Evolutionary conservation across 176 grass and related monocot species (phyloP), one percentile per base, ranked within the genome.

Genomic region (Oryza meyeriana): DNA sequence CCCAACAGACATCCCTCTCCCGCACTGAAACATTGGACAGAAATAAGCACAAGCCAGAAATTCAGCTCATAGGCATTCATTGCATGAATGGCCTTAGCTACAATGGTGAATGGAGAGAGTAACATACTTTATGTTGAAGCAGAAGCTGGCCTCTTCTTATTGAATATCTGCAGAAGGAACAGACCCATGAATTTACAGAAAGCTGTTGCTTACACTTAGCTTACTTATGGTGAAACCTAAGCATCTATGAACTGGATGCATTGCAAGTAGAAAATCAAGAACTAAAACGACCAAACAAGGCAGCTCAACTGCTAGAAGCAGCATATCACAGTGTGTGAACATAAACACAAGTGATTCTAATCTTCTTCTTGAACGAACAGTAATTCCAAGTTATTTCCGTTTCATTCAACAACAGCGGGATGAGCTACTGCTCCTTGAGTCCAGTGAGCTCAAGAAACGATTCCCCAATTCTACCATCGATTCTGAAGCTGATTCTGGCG

Each of bases 1-100:
- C 96, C 93, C 88, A 98, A 76, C 96, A 98, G 69, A 80, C 88
- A 86, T 98, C 92, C 84, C 78, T 98, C 73, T 98, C 96, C 79
- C 90, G 86, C 69, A 98, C 95, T 94, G 78, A 71, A 66, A 66
- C 13, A 24, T 40, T 11, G 20, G 16, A 58, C 5, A 57, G 27
- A 16, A 77, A 71, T 66, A 10, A 6, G 31, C 20, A 71, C 1
- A 58, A 29, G 41, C 66, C 16, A 87, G 72, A 68, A 40, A 79
- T 35, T 24, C 28, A 52, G 31, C 44, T 66, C 12, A n/a, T 48
- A 29, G 12, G 22, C 40, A 57, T 8, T 36, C 30, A 20, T 66
- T 30, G 44, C 13, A 63, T 4, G 26, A 84, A 59, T 3, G 44
- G 66, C 12, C 33, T 57, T 1, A 83, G 31, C 5, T 59, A 25